Percentiles rank a stretch among this genome's conserved stretches.
phyloP scores from a whole-genome alignment of 257 asterid species.

The Datura wrightii region DNA sequence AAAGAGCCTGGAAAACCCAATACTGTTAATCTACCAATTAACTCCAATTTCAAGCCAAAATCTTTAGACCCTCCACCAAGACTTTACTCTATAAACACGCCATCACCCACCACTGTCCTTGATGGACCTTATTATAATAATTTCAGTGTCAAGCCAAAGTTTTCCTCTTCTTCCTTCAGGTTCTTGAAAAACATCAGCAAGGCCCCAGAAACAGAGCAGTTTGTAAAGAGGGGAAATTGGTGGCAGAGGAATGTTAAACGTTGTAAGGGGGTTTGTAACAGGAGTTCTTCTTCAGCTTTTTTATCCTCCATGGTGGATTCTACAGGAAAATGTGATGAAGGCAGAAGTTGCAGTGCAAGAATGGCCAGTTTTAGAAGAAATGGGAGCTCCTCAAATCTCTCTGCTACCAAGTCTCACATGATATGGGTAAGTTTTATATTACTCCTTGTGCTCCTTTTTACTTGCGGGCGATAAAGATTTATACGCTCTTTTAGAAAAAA shows the following conservation, averaged over 20 bases:
- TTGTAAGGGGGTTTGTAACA: neutral
- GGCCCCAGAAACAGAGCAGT: neutral
- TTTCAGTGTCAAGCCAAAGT: too few relatives aligned
- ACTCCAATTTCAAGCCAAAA: neutral
- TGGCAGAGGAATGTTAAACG: neutral
- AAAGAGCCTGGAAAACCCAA: slow-evolving; percentile 24
- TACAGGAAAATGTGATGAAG: neutral
- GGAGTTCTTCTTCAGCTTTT: neutral
- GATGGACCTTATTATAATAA: slow-evolving; percentile 19
- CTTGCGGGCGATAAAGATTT: too few relatives aligned
- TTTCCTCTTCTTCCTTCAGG: neutral
- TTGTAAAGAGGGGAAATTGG: neutral
- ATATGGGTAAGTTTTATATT: slow-evolving; percentile 11
- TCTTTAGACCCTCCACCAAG: slow-evolving; percentile 28
- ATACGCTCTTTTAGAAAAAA: too few relatives aligned
- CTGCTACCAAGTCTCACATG: neutral
- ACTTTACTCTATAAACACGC: neutral
- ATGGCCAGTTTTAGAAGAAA: slow-evolving; percentile 23
- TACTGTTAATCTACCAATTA: neutral
- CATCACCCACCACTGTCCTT: slow-evolving; percentile 11
- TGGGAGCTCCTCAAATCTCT: neutral
- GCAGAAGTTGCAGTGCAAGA: slow-evolving; percentile 12
- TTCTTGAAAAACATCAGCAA: neutral
- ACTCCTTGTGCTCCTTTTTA: too few relatives aligned
- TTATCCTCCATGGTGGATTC: neutral